These are phyloP conservation scores for Garcileccinum viscosum DNA, from an alignment of 1,284 basidiomycete species.

Conservation along the genomic window DNA sequence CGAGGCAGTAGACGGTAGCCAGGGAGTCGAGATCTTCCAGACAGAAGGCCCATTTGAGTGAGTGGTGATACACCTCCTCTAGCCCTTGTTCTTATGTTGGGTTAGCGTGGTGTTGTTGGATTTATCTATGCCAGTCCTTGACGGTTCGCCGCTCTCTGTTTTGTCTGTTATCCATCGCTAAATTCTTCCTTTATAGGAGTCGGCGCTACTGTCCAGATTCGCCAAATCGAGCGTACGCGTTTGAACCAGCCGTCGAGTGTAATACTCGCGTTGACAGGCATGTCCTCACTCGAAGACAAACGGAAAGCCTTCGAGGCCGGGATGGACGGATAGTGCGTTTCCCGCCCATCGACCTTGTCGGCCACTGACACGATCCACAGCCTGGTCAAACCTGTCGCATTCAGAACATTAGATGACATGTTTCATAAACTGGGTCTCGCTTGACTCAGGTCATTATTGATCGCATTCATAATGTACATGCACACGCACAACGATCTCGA, in stretches of 20 bases:
- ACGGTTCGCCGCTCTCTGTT: slow-evolving; percentile 56
- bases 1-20: slow-evolving; percentile 83
- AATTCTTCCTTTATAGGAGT: slow-evolving; percentile 55
- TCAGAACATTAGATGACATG: slow-evolving; percentile 87
- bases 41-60: slow-evolving; percentile 78
- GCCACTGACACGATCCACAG: slow-evolving; percentile 45
- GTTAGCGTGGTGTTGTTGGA: slow-evolving; percentile 84
- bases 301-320: slow-evolving; percentile 89
- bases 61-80: slow-evolving; percentile 37
- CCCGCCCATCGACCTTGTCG: background rate
- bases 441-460: slow-evolving; percentile 37
- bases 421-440: slow-evolving; percentile 78
- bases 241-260: slow-evolving; percentile 51
- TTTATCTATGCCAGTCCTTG: slow-evolving; percentile 91
- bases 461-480: slow-evolving; percentile 20
- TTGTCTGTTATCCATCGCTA: background rate
- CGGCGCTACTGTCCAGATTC: slow-evolving; percentile 84
- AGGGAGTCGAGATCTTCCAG: slow-evolving; percentile 82
- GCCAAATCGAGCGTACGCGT: slow-evolving; percentile 73
- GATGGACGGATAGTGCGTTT: slow-evolving; percentile 90
- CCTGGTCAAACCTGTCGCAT: slow-evolving; percentile 90
- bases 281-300: slow-evolving; percentile 93
- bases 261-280: slow-evolving; percentile 91
- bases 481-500: background rate
- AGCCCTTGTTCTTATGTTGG: slow-evolving; percentile 17